phyloP scores from a whole-genome alignment of 1,284 basidiomycete genomes.

The Cryptococcus wingfieldii region DNA sequence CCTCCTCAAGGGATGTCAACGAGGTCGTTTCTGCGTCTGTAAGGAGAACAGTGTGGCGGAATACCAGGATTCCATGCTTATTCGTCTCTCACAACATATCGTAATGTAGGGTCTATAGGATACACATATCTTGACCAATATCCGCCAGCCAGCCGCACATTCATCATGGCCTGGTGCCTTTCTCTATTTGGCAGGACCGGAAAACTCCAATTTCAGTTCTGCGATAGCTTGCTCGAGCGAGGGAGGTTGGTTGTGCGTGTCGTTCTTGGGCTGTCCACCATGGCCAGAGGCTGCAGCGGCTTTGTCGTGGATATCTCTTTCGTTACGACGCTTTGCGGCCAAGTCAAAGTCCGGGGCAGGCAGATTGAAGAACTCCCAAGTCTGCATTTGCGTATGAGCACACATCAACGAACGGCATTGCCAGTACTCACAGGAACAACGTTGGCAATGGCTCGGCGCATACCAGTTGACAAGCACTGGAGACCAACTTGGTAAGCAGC shows the following conservation, averaged over 20 bases:
- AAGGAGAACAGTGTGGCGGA: no score
- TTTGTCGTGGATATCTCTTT: slow-evolving; percentile 52
- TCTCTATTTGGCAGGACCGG: neutral
- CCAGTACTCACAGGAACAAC: slow-evolving; percentile 52
- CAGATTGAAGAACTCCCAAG: slow-evolving; percentile 46
- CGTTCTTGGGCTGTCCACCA: slow-evolving; percentile 30
- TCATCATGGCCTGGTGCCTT: neutral
- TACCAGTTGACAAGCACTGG: slow-evolving; percentile 87
- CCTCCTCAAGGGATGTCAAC: no score
- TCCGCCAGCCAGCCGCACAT: no score
- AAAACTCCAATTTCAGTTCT: slow-evolving; percentile 24
- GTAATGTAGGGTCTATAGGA: no score
- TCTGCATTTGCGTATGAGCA: slow-evolving; percentile 8
- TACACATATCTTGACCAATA: no score
- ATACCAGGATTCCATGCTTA: no score
- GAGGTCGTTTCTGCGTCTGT: no score
- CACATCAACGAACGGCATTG: neutral
- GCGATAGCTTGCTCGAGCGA: slow-evolving; percentile 35
- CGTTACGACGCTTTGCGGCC: slow-evolving; percentile 49
- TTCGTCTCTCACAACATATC: no score
- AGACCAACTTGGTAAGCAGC: slow-evolving; percentile 91
- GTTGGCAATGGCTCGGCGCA: slow-evolving; percentile 88
- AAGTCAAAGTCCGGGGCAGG: slow-evolving; percentile 55
- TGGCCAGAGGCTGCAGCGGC: slow-evolving; percentile 52
- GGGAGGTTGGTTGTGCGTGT: slow-evolving; percentile 35